Evolutionary conservation across 2,329 filamentous ascomycete genomes (phyloP), one percentile per base, ranked within the genome.

Genomic region (Pseudogymnoascus sp.): DNA sequence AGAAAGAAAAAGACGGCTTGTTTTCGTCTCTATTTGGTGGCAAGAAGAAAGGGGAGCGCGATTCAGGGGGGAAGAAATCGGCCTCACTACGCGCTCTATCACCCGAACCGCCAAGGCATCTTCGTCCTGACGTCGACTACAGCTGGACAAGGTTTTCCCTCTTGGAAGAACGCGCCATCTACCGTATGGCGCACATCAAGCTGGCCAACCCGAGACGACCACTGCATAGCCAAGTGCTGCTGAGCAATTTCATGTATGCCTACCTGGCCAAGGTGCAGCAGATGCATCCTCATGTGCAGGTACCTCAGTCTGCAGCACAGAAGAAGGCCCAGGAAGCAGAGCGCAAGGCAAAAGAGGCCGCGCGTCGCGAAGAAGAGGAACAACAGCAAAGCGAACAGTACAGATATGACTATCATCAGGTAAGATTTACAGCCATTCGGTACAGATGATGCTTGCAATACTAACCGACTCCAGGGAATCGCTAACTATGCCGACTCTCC

Each of bases 171-270:
- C 85, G 95, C 64, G 95, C 95, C 18, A 99, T 99, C 65, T 99
- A 99, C 76, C 87, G 95, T 66, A 96, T 99, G 91, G 95, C 95
- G 16, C 95, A 99, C 74, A 96, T 97, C 78, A 99, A 99, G 76
- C 85, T 99, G 66, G 95, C 95, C n/a, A 97, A 99, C 73, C 95
- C 95, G 38, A 88, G 93, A 50, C 88, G 95, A 63, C 90, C 93
- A 42, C 78, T 99, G 61, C 89, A 96, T 73, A 97, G 93, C 65
- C 95, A 99, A 75, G 95, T 99, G 21, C 81, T 99, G 64, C 84
- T 99, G 69, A 97, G 93, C 77, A 99, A 99, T 75, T 99, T 99
- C 77, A 99, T 99, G 95, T 99, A 99, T 78, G 95, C 92, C 64
- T 99, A 99, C 75, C 84, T 99, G 67, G 95, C 95, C 66, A 99